phyloP scores from a whole-genome alignment of 805 yeast species.

The Ogataea methylovora region DNA sequence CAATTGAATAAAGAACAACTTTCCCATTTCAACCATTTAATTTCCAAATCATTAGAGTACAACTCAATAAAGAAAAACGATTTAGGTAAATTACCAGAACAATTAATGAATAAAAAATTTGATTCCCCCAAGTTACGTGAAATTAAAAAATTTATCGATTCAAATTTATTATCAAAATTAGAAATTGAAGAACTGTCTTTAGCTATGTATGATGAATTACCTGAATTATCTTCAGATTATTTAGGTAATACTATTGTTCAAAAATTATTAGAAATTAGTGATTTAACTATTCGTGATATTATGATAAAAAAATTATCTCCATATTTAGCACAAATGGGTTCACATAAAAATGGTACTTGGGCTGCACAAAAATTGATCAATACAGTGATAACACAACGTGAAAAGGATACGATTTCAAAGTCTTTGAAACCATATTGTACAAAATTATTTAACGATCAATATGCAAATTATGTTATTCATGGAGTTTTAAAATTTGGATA shows the following conservation, averaged over 20 bases:
- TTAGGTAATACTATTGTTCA: constrained; percentile 95
- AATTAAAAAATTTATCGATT: constrained; percentile 66
- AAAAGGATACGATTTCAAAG: constrained; percentile 56
- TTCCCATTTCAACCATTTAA: constrained; percentile 35
- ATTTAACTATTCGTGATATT: constrained; percentile 65
- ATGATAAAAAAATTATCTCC: constrained; percentile 77
- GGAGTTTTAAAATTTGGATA: constrained; percentile 86
- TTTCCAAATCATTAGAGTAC: constrained; percentile 36
- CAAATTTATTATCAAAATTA: constrained; percentile 39
- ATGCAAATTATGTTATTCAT: constrained; percentile 94
- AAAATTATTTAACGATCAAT: constrained; percentile 86
- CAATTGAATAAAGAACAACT: constrained; percentile 12
- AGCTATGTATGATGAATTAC: constrained; percentile 81
- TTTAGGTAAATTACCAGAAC: constrained; percentile 74
- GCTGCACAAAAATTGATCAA: constrained; percentile 94
- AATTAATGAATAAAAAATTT: constrained; percentile 59
- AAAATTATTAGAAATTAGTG: constrained; percentile 69
- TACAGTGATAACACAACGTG: constrained; percentile 50
- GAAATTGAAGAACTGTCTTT: constrained; percentile 79
- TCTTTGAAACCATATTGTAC: constrained; percentile 76
- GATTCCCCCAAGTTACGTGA: constrained; percentile 89
- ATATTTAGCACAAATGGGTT: constrained; percentile 82
- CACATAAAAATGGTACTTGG: constrained; percentile 98
- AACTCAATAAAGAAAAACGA: constrained; percentile 37
- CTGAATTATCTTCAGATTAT: constrained; percentile 87